Evolutionary conservation across 1,284 basidiomycete species (phyloP), one percentile per base, ranked within the genome.

Genomic region (Apiotrichum veenhuisii): DNA sequence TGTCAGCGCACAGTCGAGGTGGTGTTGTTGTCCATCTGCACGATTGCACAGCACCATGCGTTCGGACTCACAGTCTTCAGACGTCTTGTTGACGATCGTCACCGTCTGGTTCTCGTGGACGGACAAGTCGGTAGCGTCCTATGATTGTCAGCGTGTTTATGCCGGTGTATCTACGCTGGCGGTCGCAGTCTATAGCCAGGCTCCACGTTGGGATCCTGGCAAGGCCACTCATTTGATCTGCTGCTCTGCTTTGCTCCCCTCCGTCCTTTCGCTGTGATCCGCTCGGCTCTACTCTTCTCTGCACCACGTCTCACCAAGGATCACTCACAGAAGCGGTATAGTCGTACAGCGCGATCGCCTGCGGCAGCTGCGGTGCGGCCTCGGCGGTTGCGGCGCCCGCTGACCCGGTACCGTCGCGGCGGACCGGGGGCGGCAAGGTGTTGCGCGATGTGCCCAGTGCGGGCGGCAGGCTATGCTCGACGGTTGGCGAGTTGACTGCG

Each of bases 81-180:
- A 70, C 20, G 72, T 73, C 69, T 71, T 73, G 38, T 68, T 69
- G 11, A 72, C 44, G 30, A 76, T 62, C 50, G 65, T 73, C 11
- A 76, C 69, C n/a, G 73, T 61, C 62, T 76, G 70, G 20, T 64
- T 64, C 15, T 61, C 59, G 43, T 71, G 68, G 5, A 76, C 66
- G 1, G 58, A 37, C 26, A 76, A 59, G 52, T 76, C 74, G 0
- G 61, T 64, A 3, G 59, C 36, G 43, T 74, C 73, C 69, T 73
- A 50, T 8, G 30, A 17, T n/a, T n/a, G 50, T 59, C 52, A 66
- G 60, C 50, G 36, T 15, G n/a, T n/a, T n/a, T n/a, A n/a, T 15
- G 14, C 33, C 9, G n/a, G 8, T 9, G n/a, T 8, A 8, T 15
- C n/a, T 14, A 36, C 23, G 34, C 20, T 50, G n/a, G n/a, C n/a